Conservation (phyloP, 108 stramenopile species). For the Skeletonema potamos region DNA sequence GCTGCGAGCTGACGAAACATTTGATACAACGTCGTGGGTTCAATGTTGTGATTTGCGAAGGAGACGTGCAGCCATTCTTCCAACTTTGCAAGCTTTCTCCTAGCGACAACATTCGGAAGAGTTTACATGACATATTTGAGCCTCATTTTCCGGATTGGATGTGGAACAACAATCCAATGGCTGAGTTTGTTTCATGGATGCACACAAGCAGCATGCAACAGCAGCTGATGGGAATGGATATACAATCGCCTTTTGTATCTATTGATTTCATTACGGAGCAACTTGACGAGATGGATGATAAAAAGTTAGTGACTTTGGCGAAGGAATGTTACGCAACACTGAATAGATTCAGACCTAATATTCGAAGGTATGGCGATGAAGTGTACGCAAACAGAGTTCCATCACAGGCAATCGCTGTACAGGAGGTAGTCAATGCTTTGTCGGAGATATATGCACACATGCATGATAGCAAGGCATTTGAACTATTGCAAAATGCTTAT, state of each 20-base stretch:
- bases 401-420: not conserved
- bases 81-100: not conserved
- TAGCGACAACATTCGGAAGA: not conserved
- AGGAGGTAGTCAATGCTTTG: not conserved
- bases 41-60: conserved; percentile 9
- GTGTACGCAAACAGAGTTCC: conserved; percentile 3
- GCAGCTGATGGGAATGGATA: conserved; percentile 12
- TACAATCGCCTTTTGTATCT: conserved; percentile 11
- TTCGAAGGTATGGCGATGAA: conserved; percentile 6
- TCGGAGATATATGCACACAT: not conserved
- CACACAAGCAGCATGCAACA: not conserved
- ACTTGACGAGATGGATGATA: not conserved
- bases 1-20: conserved; percentile 1
- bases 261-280: conserved; percentile 3
- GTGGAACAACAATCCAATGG: conserved; percentile 16
- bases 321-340: conserved; percentile 5
- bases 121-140: not conserved
- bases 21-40: conserved; percentile 2
- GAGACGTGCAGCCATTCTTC: conserved; percentile 6
- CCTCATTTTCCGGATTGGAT: conserved; percentile 18
- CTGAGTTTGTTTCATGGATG: conserved; percentile 15
- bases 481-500: conserved; percentile 2
- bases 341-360: not conserved
- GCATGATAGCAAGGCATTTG: not conserved
- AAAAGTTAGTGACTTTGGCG: not conserved